phyloP scores from a whole-genome alignment of 1,284 basidiomycete species.

The Dichomitus squalens region DNA sequence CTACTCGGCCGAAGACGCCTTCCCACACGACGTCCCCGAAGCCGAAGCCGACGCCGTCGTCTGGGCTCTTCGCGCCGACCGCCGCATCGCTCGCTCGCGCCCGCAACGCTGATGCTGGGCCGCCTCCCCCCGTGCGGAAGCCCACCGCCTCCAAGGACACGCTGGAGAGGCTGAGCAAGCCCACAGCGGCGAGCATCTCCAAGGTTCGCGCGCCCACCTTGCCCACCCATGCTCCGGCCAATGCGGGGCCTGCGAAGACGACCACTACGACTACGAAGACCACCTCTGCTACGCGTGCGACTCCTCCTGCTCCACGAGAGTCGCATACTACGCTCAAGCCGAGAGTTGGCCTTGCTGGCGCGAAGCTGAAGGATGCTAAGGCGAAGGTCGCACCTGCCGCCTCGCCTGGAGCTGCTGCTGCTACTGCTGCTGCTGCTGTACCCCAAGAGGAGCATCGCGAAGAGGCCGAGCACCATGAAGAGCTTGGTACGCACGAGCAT shows the following conservation, averaged over 20 bases:
- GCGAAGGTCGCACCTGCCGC: conserved; percentile 14
- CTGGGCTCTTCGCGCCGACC: conserved; percentile 72
- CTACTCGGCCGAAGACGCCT: conserved; percentile 49
- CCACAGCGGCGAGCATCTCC: conserved; percentile 72
- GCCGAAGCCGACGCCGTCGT: conserved; percentile 30
- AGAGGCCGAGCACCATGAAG: conserved; percentile 14
- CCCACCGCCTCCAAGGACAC: conserved; percentile 44
- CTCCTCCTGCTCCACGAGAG: conserved; percentile 27
- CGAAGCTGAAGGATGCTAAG: conserved; percentile 23
- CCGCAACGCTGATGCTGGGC: conserved; percentile 49
- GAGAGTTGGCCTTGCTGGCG: conserved; percentile 8
- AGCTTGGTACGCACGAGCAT: conserved; percentile 20
- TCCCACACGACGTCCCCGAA: conserved; percentile 26
- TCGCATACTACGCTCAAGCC: conserved; percentile 19
- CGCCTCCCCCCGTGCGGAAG: conserved; percentile 55
- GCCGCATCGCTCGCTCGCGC: conserved; percentile 74
- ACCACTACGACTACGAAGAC: conserved; percentile 1
- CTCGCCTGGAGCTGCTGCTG: conserved; percentile 21
- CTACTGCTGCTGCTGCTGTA: conserved; percentile 22
- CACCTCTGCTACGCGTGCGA: conserved; percentile 29
- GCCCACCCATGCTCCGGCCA: conserved; percentile 11
- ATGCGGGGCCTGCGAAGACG: conserved; percentile 15
- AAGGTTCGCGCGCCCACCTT: conserved; percentile 41
- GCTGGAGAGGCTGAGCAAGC: conserved; percentile 69
- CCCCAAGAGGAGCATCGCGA: neutral